A percentile compares a stretch with the other conserved stretches of the same genome.
Conservation (phyloP, 306 rosid genomes). For the Vachellia pachyceras region DNA sequence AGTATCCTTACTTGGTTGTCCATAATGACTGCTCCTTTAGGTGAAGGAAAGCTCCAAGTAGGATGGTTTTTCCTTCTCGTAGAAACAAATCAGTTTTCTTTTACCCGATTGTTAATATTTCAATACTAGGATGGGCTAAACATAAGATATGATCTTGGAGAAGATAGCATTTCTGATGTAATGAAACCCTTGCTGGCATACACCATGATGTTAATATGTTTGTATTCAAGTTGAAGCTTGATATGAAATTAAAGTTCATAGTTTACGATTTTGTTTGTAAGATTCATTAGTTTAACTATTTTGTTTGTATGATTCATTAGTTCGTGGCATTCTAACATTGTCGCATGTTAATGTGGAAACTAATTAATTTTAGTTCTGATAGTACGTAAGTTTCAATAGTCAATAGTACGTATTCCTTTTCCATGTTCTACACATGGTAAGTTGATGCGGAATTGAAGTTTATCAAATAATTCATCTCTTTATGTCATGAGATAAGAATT, state of each 20-base stretch:
- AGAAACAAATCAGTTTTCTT: neutral
- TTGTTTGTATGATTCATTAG: neutral
- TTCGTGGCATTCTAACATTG: neutral
- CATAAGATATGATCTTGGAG: neutral
- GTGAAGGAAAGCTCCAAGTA: constrained; percentile 16
- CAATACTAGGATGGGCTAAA: constrained; percentile 1
- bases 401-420: neutral
- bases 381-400: neutral
- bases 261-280: neutral
- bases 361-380: neutral
- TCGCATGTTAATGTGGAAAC: neutral
- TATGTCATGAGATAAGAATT: neutral
- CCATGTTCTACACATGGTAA: neutral
- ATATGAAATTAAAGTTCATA: neutral
- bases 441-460: neutral
- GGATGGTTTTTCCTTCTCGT: constrained; percentile 19
- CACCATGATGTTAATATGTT: neutral
- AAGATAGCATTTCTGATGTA: neutral
- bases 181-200: neutral
- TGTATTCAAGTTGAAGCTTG: neutral
- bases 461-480: neutral
- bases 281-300: too few species aligned
- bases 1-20: neutral
- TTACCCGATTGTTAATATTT: neutral
- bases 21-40: neutral